Percentiles rank a stretch among this genome's conserved stretches.
phyloP scores from a whole-genome alignment of 371 early-diverging fungal genomes.

The Ecytonucleospora hepatopenaei region DNA sequence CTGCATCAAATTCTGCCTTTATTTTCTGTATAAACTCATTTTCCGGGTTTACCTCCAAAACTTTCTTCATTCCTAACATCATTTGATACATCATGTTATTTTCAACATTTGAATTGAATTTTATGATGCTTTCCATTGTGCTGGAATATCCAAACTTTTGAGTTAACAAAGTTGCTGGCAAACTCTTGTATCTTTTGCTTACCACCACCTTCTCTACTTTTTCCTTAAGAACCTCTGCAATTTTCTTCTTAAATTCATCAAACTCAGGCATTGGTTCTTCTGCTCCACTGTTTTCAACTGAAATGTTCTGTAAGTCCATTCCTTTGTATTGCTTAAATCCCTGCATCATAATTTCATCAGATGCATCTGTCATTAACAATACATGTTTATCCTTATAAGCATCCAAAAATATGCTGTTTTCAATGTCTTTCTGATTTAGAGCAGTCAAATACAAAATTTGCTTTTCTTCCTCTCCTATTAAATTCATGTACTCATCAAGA shows the following conservation, averaged over 20 bases:
- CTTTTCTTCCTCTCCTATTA: slow-evolving; percentile 72
- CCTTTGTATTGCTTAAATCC: slow-evolving; percentile 69
- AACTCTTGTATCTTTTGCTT: slow-evolving; percentile 74
- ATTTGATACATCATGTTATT: slow-evolving; percentile 59
- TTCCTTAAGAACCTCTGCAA: slow-evolving; percentile 61
- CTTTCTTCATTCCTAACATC: slow-evolving; percentile 57
- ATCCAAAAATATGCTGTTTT: slow-evolving; percentile 72
- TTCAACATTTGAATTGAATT: slow-evolving; percentile 80
- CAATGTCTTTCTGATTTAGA: slow-evolving; percentile 61
- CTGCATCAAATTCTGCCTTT: slow-evolving; percentile 4
- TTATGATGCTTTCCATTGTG: slow-evolving; percentile 76
- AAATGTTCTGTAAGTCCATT: slow-evolving; percentile 66
- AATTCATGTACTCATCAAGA: slow-evolving; percentile 69
- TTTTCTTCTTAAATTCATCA: slow-evolving; percentile 58
- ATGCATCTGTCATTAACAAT: slow-evolving; percentile 70
- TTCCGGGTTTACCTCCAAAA: slow-evolving; percentile 49
- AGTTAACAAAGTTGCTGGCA: slow-evolving; percentile 75
- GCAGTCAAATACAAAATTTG: slow-evolving; percentile 75
- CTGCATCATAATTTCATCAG: slow-evolving; percentile 75
- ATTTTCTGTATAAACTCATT: slow-evolving; percentile 31
- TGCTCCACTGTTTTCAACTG: slow-evolving; percentile 63
- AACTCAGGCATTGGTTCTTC: slow-evolving; percentile 63
- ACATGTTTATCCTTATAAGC: slow-evolving; percentile 74
- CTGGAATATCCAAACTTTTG: slow-evolving; percentile 65
- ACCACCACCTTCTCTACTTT: slow-evolving; percentile 67